phyloP scores from a whole-genome alignment of 2,329 filamentous ascomycete species.

The Colletotrichum trifolii region DNA sequence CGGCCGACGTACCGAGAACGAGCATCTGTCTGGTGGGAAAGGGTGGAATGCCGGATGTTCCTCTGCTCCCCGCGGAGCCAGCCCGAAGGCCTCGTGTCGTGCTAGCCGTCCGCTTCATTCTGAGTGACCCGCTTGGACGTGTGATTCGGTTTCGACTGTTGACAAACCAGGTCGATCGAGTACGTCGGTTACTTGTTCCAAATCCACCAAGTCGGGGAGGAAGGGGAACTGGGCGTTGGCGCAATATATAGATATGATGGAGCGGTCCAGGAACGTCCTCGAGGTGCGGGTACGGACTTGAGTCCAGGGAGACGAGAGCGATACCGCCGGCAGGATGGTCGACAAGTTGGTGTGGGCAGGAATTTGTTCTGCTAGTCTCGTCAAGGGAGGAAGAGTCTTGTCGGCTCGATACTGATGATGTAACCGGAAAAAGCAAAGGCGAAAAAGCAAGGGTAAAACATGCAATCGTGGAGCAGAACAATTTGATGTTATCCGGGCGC shows the following conservation, averaged over 20 bases:
- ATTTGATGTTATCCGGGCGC: slow-evolving; percentile 15
- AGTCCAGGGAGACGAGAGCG: slow-evolving; percentile 24
- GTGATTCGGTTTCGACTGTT: slow-evolving; percentile 10
- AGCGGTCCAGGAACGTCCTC: background rate
- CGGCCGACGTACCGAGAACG: slow-evolving; percentile 55
- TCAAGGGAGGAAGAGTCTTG: slow-evolving; percentile 22
- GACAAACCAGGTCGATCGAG: background rate
- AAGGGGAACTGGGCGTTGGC: slow-evolving; percentile 5
- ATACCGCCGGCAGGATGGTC: slow-evolving; percentile 11
- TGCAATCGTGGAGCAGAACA: slow-evolving; percentile 17
- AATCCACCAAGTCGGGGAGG: background rate
- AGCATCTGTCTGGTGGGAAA: slow-evolving; percentile 61
- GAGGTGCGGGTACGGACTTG: background rate
- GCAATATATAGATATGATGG: slow-evolving; percentile 24
- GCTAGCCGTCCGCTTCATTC: slow-evolving; percentile 36
- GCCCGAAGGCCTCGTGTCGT: slow-evolving; percentile 33
- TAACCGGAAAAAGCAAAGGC: slow-evolving; percentile 32
- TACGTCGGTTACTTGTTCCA: background rate
- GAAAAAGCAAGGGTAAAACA: slow-evolving; percentile 37
- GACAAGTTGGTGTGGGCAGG: slow-evolving; percentile 31
- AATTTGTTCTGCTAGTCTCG: slow-evolving; percentile 31
- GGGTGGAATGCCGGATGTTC: slow-evolving; percentile 38
- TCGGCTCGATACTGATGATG: slow-evolving; percentile 31
- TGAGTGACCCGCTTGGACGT: slow-evolving; percentile 11
- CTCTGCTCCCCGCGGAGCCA: slow-evolving; percentile 23